Evolutionary conservation across 2,329 filamentous ascomycete species (phyloP).

Genomic region (Stenocarpella maydis): DNA sequence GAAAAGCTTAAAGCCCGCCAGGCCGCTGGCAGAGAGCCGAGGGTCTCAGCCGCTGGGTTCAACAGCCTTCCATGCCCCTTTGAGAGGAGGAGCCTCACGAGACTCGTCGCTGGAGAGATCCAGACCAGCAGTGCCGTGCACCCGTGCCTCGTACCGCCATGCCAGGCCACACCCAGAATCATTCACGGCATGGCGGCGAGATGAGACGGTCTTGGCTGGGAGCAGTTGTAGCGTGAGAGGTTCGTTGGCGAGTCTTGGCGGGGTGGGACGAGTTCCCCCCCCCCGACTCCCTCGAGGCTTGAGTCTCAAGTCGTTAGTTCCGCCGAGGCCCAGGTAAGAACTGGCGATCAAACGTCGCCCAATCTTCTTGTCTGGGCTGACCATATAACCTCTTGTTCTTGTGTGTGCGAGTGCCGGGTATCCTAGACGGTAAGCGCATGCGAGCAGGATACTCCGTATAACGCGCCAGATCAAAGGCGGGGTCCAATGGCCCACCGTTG

Average conservation of each 20-base stretch:
- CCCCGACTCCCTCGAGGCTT: background rate
- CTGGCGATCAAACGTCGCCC: slow-evolving; percentile 23
- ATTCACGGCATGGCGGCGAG: background rate
- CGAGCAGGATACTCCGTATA: background rate
- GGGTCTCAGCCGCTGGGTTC: slow-evolving; percentile 8
- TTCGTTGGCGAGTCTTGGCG: slow-evolving; percentile 12
- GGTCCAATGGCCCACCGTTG: background rate
- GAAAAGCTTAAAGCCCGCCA: background rate
- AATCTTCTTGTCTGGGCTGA: slow-evolving; percentile 14
- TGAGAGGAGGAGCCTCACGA: slow-evolving; percentile 1
- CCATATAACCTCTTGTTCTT: background rate
- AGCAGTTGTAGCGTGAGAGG: background rate
- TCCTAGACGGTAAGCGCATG: background rate
- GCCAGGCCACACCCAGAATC: slow-evolving; percentile 3
- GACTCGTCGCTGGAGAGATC: background rate
- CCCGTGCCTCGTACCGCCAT: too few relatives aligned
- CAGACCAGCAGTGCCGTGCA: slow-evolving; percentile 1
- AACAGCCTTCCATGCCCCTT: slow-evolving; percentile 4
- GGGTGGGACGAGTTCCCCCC: background rate
- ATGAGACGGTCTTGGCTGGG: slow-evolving; percentile 15
- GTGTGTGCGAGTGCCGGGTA: too few relatives aligned
- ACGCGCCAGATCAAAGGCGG: background rate
- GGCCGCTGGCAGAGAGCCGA: background rate
- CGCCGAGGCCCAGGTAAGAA: slow-evolving; percentile 7
- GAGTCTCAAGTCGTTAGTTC: background rate